Evolutionary conservation across 208 protist genomes (phyloP).

Genomic region (Porcisia deanei): DNA sequence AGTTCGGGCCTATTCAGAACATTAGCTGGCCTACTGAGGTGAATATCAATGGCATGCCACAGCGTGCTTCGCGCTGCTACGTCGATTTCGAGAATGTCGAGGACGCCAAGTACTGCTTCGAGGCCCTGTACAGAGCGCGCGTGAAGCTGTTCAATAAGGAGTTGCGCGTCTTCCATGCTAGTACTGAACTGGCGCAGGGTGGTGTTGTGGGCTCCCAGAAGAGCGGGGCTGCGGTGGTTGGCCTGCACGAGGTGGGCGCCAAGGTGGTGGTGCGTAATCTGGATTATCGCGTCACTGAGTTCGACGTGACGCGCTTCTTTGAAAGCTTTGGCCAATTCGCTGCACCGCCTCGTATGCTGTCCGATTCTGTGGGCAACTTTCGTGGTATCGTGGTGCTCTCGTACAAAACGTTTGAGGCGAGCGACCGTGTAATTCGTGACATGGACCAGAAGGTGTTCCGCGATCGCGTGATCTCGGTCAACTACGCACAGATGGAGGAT

Average conservation of each 20-base stretch:
- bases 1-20: constrained; percentile 79
- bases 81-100: constrained; percentile 74
- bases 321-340: constrained; percentile 79
- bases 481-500: constrained; percentile 85
- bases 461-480: constrained; percentile 67
- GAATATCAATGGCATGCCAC: constrained; percentile 48
- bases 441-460: constrained; percentile 72
- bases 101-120: constrained; percentile 91
- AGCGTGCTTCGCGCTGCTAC: constrained; percentile 73
- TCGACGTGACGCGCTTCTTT: constrained; percentile 80
- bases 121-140: constrained; percentile 60
- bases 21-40: constrained; percentile 64
- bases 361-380: constrained; percentile 78
- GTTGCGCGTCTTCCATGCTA: constrained; percentile 69
- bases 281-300: constrained; percentile 69
- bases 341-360: constrained; percentile 82
- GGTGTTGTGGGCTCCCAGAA: constrained; percentile 5
- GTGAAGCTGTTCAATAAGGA: constrained; percentile 76
- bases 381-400: constrained; percentile 73
- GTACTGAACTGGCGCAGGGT: constrained; percentile 47
- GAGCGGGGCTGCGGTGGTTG: constrained; percentile 26
- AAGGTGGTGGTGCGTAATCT: constrained; percentile 84
- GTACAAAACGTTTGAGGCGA: constrained; percentile 74
- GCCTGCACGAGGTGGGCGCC: constrained; percentile 84
- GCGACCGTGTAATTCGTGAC: constrained; percentile 69